Evolutionary conservation across 345 rosid species (phyloP), one percentile per base, ranked within the genome.

Genomic region (Eucalyptus coolabah): DNA sequence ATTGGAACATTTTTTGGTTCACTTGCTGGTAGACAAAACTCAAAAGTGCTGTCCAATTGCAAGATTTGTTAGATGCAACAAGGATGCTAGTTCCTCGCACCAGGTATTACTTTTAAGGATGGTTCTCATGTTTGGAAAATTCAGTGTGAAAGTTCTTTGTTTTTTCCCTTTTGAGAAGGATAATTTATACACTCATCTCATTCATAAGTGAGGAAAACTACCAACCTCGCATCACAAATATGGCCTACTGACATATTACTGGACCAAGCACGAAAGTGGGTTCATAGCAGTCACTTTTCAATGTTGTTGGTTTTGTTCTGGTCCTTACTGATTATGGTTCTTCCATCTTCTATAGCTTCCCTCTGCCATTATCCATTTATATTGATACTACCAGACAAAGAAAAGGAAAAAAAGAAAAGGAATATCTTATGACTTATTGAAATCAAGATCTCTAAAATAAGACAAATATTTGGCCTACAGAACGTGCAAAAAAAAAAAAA

Each of bases 21-120:
- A 72, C n/a, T 81, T 88, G 88, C 87, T 92, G 88, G 90, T 95
- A 98, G 99, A 98, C 99, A 88, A 98, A 98, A 93, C 99, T 97
- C 89, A 98, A 98, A 95, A 98, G 95, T 92, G 99, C 99, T 12
- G 91, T 98, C 88, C 96, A 98, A 92, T 91, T 98, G 94, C 99
- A 98, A 98, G 99, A 98, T 94, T 92, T 98, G 90, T 91, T 98
- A 92, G 99, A 98, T 95, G 99, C 99, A 89, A 98, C 99, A 87
- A 94, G 99, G 90, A 96, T 93, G 91, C 95, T 98, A 91, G 94
- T 98, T 59, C 99, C 99, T 90, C 98, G 99, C 91, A 86, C 96
- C 91, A 96, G 99, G 99, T 98, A 94, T 90, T 81, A 56, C 88
- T 69, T 67, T 51, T 23, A 32, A 18, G 50, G 88, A 51, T 86